Conservation (phyloP, 2,329 filamentous ascomycete species). For the Myotisia sp. region DNA sequence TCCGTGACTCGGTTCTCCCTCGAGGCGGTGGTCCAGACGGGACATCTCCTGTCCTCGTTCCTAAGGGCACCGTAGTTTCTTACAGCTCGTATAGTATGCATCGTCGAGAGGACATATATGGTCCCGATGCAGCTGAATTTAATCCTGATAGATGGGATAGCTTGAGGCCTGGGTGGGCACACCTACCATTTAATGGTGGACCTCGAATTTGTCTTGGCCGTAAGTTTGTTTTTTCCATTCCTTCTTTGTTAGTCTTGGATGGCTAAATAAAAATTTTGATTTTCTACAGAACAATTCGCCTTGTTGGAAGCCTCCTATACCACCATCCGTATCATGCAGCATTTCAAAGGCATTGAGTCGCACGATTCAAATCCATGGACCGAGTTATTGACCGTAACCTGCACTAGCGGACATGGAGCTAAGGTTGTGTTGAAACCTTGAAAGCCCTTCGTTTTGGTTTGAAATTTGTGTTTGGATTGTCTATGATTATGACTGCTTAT, state of each 20-base stretch:
- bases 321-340: slow-evolving; percentile 25
- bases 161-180: slow-evolving; percentile 40
- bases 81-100: slow-evolving; percentile 38
- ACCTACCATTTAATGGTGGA: slow-evolving; percentile 41
- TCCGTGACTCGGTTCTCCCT: slow-evolving; percentile 61
- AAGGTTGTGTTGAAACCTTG: slow-evolving; percentile 10
- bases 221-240: slow-evolving; percentile 3
- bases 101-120: slow-evolving; percentile 35
- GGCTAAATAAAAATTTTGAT: not conserved
- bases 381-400: slow-evolving; percentile 17
- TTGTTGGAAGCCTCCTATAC: slow-evolving; percentile 30
- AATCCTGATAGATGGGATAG: slow-evolving; percentile 37
- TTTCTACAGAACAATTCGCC: slow-evolving; percentile 26
- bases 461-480: not conserved
- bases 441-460: not conserved
- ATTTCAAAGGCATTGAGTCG: slow-evolving; percentile 24
- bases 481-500: not conserved
- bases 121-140: slow-evolving; percentile 36
- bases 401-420: slow-evolving; percentile 11
- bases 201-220: slow-evolving; percentile 42
- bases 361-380: slow-evolving; percentile 18
- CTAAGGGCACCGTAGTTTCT: slow-evolving; percentile 32
- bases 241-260: not conserved
- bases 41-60: slow-evolving; percentile 31
- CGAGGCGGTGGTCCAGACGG: slow-evolving; percentile 43